These are phyloP conservation scores for Picea mariana DNA, from an alignment of 83 land plant species.

Conservation along the genomic window DNA sequence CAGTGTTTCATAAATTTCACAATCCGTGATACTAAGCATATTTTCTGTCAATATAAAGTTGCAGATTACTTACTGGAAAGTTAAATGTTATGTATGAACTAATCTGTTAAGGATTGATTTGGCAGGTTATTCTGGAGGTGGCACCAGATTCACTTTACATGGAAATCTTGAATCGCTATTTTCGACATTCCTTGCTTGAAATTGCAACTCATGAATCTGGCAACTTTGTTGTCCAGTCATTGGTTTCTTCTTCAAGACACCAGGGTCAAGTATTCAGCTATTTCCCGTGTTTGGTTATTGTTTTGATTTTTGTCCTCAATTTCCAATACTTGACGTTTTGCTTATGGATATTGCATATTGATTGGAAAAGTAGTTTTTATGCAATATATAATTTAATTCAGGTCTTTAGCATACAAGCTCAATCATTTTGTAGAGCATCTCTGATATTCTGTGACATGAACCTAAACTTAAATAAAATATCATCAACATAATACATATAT, in stretches of 20 bases:
- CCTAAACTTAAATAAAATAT: neutral
- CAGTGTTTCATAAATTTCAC: too few species aligned
- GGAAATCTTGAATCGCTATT: slow-evolving; percentile 42
- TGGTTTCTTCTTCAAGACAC: slow-evolving; percentile 43
- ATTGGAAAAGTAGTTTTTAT: neutral
- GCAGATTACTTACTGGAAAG: neutral
- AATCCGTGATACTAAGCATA: too few species aligned
- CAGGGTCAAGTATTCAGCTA: slow-evolving; percentile 35
- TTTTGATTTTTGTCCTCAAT: neutral
- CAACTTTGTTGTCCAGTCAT: slow-evolving; percentile 48
- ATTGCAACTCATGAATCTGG: slow-evolving; percentile 39
- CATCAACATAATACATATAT: neutral
- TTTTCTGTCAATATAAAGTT: neutral
- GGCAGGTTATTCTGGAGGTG: slow-evolving; percentile 24
- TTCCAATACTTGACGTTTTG: neutral
- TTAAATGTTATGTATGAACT: neutral
- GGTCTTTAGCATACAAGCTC: neutral
- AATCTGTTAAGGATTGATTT: neutral
- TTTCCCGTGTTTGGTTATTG: neutral
- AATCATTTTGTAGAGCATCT: neutral
- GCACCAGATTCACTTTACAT: slow-evolving; percentile 36
- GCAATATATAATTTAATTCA: neutral
- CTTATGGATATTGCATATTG: neutral
- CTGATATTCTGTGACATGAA: neutral
- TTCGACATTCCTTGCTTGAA: slow-evolving; percentile 27